These are phyloP conservation scores for Neurospora tetraspora DNA, from an alignment of 495 filamentous ascomycete genomes.

Conservation along the genomic window DNA sequence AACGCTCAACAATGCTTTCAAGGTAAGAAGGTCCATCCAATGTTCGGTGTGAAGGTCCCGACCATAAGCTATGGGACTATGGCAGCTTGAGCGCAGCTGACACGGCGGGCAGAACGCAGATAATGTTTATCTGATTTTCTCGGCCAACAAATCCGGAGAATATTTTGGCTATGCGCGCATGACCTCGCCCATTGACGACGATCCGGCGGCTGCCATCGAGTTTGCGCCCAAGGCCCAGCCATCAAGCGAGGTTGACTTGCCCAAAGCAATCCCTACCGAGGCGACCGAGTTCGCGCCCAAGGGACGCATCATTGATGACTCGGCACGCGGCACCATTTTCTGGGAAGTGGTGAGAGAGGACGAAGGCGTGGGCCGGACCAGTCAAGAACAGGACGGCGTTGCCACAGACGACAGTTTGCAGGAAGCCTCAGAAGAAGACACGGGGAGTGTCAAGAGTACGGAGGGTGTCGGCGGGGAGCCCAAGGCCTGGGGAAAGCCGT, in stretches of 20 bases:
- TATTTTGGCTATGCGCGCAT: constrained; percentile 96
- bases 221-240: constrained; percentile 49
- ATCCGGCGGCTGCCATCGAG: constrained; percentile 56
- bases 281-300: constrained; percentile 73
- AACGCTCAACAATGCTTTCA: constrained; percentile 70
- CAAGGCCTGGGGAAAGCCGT: constrained; percentile 85
- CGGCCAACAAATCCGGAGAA: constrained; percentile 95
- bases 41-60: background rate
- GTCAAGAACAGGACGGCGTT: constrained; percentile 27
- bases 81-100: background rate
- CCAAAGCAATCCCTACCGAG: constrained; percentile 65
- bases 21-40: constrained; percentile 44
- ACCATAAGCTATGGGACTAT: constrained; percentile 5
- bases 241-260: constrained; percentile 51
- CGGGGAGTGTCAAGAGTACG: constrained; percentile 23
- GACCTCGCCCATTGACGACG: constrained; percentile 73
- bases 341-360: constrained; percentile 75
- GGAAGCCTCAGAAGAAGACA: constrained; percentile 9
- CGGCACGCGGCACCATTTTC: constrained; percentile 86
- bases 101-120: constrained; percentile 51
- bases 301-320: constrained; percentile 88
- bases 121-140: constrained; percentile 93
- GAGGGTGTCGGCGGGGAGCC: constrained; percentile 28
- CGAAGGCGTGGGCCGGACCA: constrained; percentile 22
- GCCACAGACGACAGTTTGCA: constrained; percentile 25